A percentile compares a stretch with the other conserved stretches of the same genome.
phyloP scores from a whole-genome alignment of 2,329 filamentous ascomycete genomes.

The Escovopsis sp. region DNA sequence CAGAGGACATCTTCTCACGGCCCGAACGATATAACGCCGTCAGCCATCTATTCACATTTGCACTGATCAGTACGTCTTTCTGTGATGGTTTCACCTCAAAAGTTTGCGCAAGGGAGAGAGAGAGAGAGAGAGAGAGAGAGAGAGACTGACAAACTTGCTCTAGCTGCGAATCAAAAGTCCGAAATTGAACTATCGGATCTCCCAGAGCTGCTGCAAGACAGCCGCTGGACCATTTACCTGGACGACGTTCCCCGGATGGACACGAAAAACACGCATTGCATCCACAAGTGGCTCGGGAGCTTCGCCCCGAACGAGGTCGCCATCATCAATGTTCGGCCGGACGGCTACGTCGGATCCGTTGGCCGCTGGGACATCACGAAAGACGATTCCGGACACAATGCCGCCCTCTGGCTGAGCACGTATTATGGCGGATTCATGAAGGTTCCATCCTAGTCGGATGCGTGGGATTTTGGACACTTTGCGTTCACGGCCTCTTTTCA shows the following conservation, averaged over 20 bases:
- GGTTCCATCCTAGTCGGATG: constrained; percentile 20
- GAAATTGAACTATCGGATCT: constrained; percentile 52
- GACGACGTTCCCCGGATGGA: constrained; percentile 47
- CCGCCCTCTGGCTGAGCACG: constrained; percentile 38
- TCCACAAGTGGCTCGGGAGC: constrained; percentile 54
- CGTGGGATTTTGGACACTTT: neutral
- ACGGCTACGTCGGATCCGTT: constrained; percentile 59
- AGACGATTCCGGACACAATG: constrained; percentile 35
- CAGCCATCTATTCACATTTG: constrained; percentile 56
- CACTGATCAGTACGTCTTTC: constrained; percentile 43
- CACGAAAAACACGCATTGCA: constrained; percentile 38
- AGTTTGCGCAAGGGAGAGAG: too few relatives aligned
- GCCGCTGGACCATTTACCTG: constrained; percentile 58
- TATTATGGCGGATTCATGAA: constrained; percentile 42
- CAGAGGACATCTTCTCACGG: constrained; percentile 50
- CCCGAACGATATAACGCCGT: constrained; percentile 54
- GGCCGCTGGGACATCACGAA: constrained; percentile 36
- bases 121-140: too few relatives aligned
- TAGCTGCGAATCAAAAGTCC: constrained; percentile 44
- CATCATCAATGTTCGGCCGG: constrained; percentile 54
- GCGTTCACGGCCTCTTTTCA: constrained; percentile 4
- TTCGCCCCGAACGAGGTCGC: constrained; percentile 42
- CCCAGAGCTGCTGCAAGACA: constrained; percentile 45
- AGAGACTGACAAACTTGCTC: neutral
- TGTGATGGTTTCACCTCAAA: too few relatives aligned